A percentile compares a stretch with the other conserved stretches of the same genome.
Evolutionary conservation across 139 green algal genomes (phyloP).

Genomic region (Spirogloea muscicola): DNA sequence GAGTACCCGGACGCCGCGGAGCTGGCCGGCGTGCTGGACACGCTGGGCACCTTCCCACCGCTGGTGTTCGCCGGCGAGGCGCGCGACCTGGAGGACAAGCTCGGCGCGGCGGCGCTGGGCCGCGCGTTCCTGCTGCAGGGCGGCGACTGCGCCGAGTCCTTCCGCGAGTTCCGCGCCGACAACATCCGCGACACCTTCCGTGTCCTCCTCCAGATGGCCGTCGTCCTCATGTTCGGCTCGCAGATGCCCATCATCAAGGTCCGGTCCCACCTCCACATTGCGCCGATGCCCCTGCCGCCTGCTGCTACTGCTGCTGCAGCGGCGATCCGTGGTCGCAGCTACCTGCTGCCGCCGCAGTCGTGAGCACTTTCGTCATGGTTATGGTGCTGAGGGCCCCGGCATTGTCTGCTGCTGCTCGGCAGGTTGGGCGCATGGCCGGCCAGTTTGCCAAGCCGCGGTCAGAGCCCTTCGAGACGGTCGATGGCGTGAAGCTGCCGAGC

Average conservation of each 20-base stretch:
- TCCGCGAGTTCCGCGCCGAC: conserved; percentile 92
- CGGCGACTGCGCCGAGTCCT: conserved; percentile 96
- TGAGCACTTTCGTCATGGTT: no score
- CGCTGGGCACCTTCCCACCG: conserved; percentile 77
- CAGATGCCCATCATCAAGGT: conserved; percentile 93
- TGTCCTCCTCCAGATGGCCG: conserved; percentile 73
- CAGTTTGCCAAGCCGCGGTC: conserved; percentile 98
- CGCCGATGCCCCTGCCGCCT: no score
- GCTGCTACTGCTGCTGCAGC: no score
- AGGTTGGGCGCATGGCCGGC: conserved; percentile 91
- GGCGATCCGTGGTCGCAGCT: no score
- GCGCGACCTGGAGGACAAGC: conserved; percentile 77
- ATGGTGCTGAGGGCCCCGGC: no score
- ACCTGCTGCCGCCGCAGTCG: no score
- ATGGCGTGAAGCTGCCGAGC: conserved; percentile 70
- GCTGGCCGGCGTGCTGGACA: conserved; percentile 57
- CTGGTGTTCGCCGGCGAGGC: conserved; percentile 97
- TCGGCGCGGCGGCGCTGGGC: conserved; percentile 76
- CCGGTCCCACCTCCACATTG: no score
- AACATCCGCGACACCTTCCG: conserved; percentile 72
- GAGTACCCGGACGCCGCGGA: conserved; percentile 66
- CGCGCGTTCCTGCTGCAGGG: conserved; percentile 67
- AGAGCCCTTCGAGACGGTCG: conserved; percentile 69
- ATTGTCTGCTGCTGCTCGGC: neutral
- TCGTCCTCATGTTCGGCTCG: conserved; percentile 93